Percentiles rank a stretch among this genome's conserved stretches.
Evolutionary conservation across 1,139 yeast species (phyloP).

Genomic region (Lodderomyces jiufengensis): DNA sequence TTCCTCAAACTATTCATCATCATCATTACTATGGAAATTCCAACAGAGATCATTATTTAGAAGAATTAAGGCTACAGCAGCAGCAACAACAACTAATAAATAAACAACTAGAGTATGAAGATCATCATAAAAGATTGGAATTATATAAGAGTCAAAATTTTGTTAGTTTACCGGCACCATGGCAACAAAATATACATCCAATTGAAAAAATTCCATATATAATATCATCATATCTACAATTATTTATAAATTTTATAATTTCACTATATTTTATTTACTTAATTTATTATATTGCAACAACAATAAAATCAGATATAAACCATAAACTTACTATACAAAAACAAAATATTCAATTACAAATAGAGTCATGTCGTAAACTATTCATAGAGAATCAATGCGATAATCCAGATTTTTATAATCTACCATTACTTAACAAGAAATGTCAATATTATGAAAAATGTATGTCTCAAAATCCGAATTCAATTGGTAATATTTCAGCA

Average conservation of each 20-base stretch:
- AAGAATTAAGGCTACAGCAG: conserved; percentile 5
- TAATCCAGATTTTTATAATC: conserved; percentile 45
- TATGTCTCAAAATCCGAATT: conserved; percentile 52
- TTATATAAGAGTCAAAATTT: neutral
- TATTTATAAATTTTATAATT: conserved; percentile 45
- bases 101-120: conserved; percentile 1
- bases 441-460: conserved; percentile 64
- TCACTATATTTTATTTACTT: conserved; percentile 42
- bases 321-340: conserved; percentile 42
- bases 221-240: conserved; percentile 56
- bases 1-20: conserved; percentile 35
- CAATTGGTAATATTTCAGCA: conserved; percentile 42
- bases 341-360: conserved; percentile 34
- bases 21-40: conserved; percentile 35
- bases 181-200: conserved; percentile 39
- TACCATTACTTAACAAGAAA: conserved; percentile 54
- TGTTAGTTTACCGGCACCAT: conserved; percentile 43
- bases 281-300: conserved; percentile 37
- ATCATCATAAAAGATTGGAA: neutral
- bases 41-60: conserved; percentile 3
- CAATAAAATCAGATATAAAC: conserved; percentile 52
- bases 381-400: conserved; percentile 54
- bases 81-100: conserved; percentile 4
- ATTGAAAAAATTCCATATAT: conserved; percentile 46
- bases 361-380: conserved; percentile 47